A percentile compares a stretch with the other conserved stretches of the same genome.
Evolutionary conservation across 1,139 yeast species (phyloP).

Genomic region (Hanseniaspora gamundiae): DNA sequence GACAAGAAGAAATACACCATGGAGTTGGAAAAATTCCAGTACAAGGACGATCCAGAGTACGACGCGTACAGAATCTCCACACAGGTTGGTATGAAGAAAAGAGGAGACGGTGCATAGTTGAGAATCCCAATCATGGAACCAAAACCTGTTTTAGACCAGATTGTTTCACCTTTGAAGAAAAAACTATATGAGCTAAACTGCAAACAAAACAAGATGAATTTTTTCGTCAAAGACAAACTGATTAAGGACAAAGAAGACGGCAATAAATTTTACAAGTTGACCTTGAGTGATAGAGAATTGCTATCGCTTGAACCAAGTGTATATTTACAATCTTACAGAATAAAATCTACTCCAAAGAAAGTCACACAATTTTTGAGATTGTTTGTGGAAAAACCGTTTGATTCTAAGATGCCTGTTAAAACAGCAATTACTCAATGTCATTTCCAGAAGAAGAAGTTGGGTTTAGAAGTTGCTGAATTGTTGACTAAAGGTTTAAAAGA

Average conservation of each 20-base stretch:
- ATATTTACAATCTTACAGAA: conserved; percentile 62
- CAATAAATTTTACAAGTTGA: conserved; percentile 42
- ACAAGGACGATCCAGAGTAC: conserved; percentile 5
- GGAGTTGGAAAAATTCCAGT: neutral
- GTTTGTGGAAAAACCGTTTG: conserved; percentile 2
- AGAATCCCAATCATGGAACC: conserved; percentile 9
- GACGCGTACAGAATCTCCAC: conserved; percentile 2
- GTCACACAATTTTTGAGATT: conserved; percentile 54
- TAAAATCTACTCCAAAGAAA: conserved; percentile 79
- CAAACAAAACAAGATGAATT: conserved; percentile 41
- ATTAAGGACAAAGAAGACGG: conserved; percentile 32
- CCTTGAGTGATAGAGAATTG: conserved; percentile 51
- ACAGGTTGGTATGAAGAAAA: conserved; percentile 5
- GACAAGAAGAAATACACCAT: neutral
- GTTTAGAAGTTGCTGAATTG: conserved; percentile 68
- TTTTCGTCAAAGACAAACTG: conserved; percentile 52
- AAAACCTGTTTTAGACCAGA: conserved; percentile 30
- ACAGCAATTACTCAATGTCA: conserved; percentile 89
- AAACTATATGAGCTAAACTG: conserved; percentile 53
- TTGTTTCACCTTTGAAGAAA: conserved; percentile 64
- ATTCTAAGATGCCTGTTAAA: conserved; percentile 33
- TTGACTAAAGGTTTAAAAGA: conserved; percentile 63
- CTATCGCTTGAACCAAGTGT: conserved; percentile 77
- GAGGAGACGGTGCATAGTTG: conserved; percentile 5
- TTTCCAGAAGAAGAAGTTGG: conserved; percentile 69